These are phyloP conservation scores for Melaleuca quinquenervia DNA, from an alignment of 345 rosid species.

Conservation along the genomic window DNA sequence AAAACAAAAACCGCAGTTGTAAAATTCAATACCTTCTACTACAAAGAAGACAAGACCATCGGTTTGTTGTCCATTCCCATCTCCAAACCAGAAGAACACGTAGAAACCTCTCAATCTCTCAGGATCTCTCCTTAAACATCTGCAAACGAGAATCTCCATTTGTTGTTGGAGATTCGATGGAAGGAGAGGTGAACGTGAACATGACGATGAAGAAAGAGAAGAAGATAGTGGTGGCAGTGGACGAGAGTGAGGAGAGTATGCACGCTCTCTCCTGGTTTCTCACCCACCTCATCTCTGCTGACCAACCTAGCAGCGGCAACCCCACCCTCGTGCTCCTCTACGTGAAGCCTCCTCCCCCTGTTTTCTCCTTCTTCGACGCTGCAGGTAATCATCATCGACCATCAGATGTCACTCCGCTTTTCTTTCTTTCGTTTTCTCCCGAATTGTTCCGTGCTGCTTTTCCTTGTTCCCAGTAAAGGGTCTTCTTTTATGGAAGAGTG, in stretches of 20 bases:
- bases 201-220: not conserved
- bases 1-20: not conserved
- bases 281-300: constrained; percentile 31
- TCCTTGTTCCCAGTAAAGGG: not conserved
- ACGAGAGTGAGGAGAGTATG: constrained; percentile 92
- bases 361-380: constrained; percentile 52
- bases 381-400: constrained; percentile 33
- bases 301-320: constrained; percentile 1
- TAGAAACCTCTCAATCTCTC: not conserved
- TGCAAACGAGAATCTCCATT: not conserved
- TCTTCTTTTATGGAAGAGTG: not conserved
- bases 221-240: constrained; percentile 76
- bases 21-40: not conserved
- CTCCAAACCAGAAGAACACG: not conserved
- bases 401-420: not conserved
- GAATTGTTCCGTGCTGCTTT: not conserved
- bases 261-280: constrained; percentile 84
- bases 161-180: constrained; percentile 2
- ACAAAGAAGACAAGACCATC: not conserved
- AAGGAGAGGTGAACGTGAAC: constrained; percentile 8
- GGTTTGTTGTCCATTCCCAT: not conserved
- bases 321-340: constrained; percentile 56
- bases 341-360: constrained; percentile 68
- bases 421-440: not conserved
- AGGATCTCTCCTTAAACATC: not conserved